Base-by-base conservation (phyloP, 2,329 filamentous ascomycete species). In the Neocatenulostroma microsporum region DNA sequence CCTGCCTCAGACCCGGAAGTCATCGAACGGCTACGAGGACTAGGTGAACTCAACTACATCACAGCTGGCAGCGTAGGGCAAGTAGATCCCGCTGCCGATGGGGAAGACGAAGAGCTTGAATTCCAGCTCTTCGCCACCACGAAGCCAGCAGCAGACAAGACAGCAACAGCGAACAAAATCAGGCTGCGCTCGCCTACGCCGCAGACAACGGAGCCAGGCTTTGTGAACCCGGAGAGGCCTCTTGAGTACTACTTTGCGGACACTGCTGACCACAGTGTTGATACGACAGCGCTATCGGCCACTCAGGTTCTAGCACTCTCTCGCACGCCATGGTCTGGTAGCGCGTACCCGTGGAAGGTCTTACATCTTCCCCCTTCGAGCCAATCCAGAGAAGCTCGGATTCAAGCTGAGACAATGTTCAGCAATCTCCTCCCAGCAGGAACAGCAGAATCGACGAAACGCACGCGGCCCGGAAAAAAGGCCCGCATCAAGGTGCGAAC, bases 391-490 rank as follows among this genome's bases (percentile, higher is more conserved):
- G 13, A 23, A 24, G 21, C 34, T 37, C 5, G 20, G n/a, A n/a
- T n/a, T n/a, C n/a, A n/a, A n/a, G n/a, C n/a, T n/a, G n/a, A n/a
- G n/a, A n/a, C n/a, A 6, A 6, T 30, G 9, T 6, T 8, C 11
- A 17, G n/a, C 13, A 19, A 21, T 15, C 18, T n/a, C n/a, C n/a
- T n/a, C n/a, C n/a, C n/a, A n/a, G n/a, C n/a, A n/a, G n/a, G n/a
- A 8, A 30, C 18, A 11, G 8, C 5, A 25, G 26, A 28, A 27
- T 15, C 13, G 6, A 27, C 24, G 18, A 58, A 50, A 30, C 54
- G 52, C 11, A 54, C 34, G 15, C 41, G 56, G 5, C 44, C 50
- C 7, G 55, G 55, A 27, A 61, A 61, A 40, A 55, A 56, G 30
- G 37, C 45, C 18, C 49, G 57, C 2, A 49, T 60, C 21, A 51